A percentile compares a stretch with the other conserved stretches of the same genome.
Evolutionary conservation across 2,329 filamentous ascomycete species (phyloP).

Genomic region (Cladophialophora exuberans): DNA sequence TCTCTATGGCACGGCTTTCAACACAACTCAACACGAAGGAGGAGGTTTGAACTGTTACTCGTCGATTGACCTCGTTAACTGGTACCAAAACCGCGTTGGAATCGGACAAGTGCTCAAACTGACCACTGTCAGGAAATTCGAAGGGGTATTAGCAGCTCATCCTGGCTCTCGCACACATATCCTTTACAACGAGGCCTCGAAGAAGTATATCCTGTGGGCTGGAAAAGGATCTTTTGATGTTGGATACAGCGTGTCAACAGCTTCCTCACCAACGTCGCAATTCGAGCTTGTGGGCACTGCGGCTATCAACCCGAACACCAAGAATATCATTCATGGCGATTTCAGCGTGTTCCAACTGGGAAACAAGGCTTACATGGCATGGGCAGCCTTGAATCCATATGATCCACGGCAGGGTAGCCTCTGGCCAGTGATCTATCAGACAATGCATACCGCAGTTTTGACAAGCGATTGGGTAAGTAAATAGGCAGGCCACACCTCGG

Average conservation of each 20-base stretch:
- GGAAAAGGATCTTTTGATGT: background rate
- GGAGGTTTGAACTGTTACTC: background rate
- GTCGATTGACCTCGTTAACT: background rate
- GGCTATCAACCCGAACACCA: background rate
- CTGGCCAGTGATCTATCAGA: background rate
- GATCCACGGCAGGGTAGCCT: background rate
- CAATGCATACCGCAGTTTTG: background rate
- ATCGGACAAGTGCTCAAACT: no score
- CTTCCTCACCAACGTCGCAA: background rate
- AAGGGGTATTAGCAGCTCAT: background rate
- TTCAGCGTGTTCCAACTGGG: background rate
- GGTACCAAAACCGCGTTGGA: no score
- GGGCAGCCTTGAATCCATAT: background rate
- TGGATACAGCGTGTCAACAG: background rate
- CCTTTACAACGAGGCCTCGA: background rate
- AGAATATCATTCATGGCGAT: background rate
- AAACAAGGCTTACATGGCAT: background rate
- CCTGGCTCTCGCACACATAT: background rate
- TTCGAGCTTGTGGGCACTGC: background rate
- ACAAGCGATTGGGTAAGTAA: no score
- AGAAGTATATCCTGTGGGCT: background rate
- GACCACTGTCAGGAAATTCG: no score
- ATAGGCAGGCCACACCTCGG: no score
- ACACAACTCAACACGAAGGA: background rate
- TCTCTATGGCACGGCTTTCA: background rate